phyloP scores from a whole-genome alignment of 2,329 filamentous ascomycete genomes.

The Orbilia oligospora region DNA sequence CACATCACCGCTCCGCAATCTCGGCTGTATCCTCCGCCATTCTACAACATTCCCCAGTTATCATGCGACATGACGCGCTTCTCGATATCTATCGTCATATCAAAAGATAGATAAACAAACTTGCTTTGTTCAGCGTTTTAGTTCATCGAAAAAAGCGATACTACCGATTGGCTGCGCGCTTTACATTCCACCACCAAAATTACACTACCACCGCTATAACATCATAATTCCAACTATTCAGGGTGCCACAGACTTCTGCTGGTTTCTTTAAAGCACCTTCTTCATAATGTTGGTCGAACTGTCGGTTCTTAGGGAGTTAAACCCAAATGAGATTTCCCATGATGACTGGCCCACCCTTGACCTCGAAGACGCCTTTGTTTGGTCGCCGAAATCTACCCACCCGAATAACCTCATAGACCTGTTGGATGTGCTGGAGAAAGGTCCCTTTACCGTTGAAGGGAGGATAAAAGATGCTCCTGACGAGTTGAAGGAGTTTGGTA shows the following conservation, averaged over 20 bases:
- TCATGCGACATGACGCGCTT: conserved; percentile 59
- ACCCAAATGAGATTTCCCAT: conserved; percentile 39
- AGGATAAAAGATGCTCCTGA: conserved; percentile 49
- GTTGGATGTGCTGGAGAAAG: conserved; percentile 62
- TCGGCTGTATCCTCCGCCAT: conserved; percentile 17
- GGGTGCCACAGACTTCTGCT: neutral
- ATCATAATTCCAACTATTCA: neutral
- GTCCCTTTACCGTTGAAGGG: conserved; percentile 62
- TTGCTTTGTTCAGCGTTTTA: conserved; percentile 6
- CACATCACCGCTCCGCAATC: neutral
- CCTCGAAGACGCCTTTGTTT: conserved; percentile 53
- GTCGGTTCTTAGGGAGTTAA: conserved; percentile 45
- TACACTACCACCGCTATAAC: neutral
- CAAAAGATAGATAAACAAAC: conserved; percentile 45
- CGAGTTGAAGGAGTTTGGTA: conserved; percentile 50
- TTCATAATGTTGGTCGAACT: conserved; percentile 40
- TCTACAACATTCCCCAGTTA: conserved; percentile 15
- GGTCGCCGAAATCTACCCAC: conserved; percentile 49
- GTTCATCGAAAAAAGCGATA: conserved; percentile 11
- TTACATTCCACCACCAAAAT: neutral
- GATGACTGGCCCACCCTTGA: conserved; percentile 52
- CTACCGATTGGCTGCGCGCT: conserved; percentile 10
- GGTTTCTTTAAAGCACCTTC: conserved; percentile 7
- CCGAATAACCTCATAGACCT: conserved; percentile 61
- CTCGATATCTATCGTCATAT: conserved; percentile 27